phyloP scores from a whole-genome alignment of 2,329 filamentous ascomycete species.

The Fusarium luffae region DNA sequence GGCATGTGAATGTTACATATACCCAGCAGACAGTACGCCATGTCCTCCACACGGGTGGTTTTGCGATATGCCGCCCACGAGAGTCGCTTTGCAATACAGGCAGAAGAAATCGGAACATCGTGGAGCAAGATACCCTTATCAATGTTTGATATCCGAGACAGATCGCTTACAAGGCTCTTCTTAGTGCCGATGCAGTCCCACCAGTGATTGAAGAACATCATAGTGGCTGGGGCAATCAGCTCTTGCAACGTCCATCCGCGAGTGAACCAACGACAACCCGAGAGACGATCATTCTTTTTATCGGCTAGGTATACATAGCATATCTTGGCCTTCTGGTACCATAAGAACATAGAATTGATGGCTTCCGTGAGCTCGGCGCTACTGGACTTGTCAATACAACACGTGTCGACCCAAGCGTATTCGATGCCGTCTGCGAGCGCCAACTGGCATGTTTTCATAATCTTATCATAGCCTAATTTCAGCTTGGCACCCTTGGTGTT shows the following conservation, averaged over 20 bases:
- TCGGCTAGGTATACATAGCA: background rate
- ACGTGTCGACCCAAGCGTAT: background rate
- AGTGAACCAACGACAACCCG: constrained; percentile 2
- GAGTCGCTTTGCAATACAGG: constrained; percentile 4
- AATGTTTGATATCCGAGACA: background rate
- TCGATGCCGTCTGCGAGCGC: background rate
- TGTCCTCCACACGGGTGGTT: constrained; percentile 9
- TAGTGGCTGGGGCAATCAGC: background rate
- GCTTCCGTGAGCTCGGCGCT: background rate
- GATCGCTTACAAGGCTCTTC: fast-evolving
- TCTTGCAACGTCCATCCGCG: constrained; percentile 17
- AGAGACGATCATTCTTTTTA: background rate
- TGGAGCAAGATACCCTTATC: background rate
- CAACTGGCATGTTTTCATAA: background rate
- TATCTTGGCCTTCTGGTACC: background rate
- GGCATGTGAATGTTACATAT: constrained; percentile 24
- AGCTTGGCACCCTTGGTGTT: background rate
- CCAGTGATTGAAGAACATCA: background rate
- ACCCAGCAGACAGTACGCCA: constrained; percentile 15
- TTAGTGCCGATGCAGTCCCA: background rate
- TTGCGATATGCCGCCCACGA: constrained; percentile 16
- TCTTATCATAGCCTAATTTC: background rate
- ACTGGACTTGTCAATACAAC: background rate
- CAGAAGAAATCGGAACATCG: background rate
- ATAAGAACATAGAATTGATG: background rate